Base-by-base conservation (phyloP, 495 filamentous ascomycete species). In the Penicillium steckii region DNA sequence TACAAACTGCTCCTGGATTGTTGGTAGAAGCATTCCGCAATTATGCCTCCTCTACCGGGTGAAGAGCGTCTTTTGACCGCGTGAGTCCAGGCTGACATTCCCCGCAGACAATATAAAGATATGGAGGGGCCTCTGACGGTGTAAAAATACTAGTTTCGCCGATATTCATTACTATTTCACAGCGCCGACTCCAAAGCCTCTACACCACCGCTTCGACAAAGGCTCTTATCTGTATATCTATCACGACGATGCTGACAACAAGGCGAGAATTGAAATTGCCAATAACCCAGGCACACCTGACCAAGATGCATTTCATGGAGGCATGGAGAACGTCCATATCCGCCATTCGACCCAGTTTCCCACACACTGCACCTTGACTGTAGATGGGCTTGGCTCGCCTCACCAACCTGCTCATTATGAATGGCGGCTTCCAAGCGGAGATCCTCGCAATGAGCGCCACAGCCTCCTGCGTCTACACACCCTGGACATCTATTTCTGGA, bases 401-500 rank as follows among this genome's bases (percentile, higher is more conserved):
- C 40, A 49, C 12, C 51, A 54, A 25, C 50, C 40, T 24, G 48
- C 49, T 53, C 65, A 73, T 32, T 72, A 77, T 33, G 84, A 92
- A 65, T 96, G 91, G 91, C 85, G 86, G 64, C 79, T 96, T 8
- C 85, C 89, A 2, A 83, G 80, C 7, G 84, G 73, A 55, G 88
- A 93, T 58, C 80, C 80, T 8, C 76, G 78, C 18, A 85, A 87
- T 61, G 79, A 89, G 56, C 81, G 78, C 29, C 85, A 84, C 54
- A 88, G 87, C 50, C 77, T 88, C 46, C 86, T 89, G 65, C 85
- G 83, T 53, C 73, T 96, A 1, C 87, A 95, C 61, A 90, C 89
- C 2, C 55, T 96, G 48, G 91, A 96, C 64, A 80, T 96, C 32
- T 96, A 96, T 67, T 92, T 96, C 69, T 95, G 90, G 89, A 89